Evolutionary conservation across 208 protist genomes (phyloP).

Genomic region (Angomonas deanei): DNA sequence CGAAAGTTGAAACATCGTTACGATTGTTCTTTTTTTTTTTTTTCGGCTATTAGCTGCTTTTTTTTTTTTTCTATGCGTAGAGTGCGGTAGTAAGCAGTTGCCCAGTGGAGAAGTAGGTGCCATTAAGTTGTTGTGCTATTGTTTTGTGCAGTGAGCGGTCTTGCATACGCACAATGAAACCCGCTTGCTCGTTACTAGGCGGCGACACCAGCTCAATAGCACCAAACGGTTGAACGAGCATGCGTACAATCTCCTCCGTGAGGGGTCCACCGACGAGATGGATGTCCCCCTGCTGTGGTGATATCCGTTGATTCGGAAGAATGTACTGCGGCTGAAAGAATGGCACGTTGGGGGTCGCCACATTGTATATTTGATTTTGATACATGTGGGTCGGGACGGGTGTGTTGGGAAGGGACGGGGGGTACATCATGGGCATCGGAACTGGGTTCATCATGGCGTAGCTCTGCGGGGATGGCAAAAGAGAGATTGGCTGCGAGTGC

Average conservation of each 20-base stretch:
- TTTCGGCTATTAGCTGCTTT: too few species aligned
- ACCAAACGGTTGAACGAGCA: constrained; percentile 67
- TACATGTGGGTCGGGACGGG: constrained; percentile 5
- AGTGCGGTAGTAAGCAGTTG: constrained; percentile 59
- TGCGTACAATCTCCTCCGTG: constrained; percentile 45
- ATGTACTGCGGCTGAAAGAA: constrained; percentile 18
- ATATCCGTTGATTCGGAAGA: constrained; percentile 18
- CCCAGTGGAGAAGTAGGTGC: constrained; percentile 64
- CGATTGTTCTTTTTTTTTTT: too few species aligned
- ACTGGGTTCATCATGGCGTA: constrained; percentile 35
- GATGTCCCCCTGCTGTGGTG: constrained; percentile 68
- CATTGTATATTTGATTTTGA: constrained; percentile 3
- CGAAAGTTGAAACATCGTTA: too few species aligned
- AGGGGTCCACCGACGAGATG: constrained; percentile 51
- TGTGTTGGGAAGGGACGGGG: constrained; percentile 18
- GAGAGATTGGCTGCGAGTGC: constrained; percentile 25
- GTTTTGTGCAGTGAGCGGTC: constrained; percentile 41
- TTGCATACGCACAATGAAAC: constrained; percentile 52
- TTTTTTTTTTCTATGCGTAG: constrained; percentile 68
- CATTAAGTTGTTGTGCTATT: constrained; percentile 75
- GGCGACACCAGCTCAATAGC: constrained; percentile 40
- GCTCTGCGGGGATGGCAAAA: constrained; percentile 53
- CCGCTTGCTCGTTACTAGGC: constrained; percentile 30
- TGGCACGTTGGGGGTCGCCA: constrained; percentile 15
- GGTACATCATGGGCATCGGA: constrained; percentile 54